phyloP scores from a whole-genome alignment of 1,284 basidiomycete genomes.

The Laetiporus sulphureus region DNA sequence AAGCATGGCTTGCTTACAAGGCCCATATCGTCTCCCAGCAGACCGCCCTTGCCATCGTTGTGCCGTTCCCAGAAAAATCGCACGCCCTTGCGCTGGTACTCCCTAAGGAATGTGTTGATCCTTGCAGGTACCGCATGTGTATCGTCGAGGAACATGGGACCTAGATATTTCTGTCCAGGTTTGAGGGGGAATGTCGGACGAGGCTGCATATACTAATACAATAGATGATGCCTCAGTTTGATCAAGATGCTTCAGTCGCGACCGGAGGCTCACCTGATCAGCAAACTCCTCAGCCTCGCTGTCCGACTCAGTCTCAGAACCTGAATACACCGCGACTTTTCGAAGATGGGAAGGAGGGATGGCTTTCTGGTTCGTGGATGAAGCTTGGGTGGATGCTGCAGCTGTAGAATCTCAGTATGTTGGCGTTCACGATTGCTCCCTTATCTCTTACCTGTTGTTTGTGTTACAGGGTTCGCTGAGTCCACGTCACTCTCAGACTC shows the following conservation, averaged over 20 bases:
- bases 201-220: constrained; percentile 23
- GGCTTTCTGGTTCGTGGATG: no score
- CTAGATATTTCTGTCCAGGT: constrained; percentile 33
- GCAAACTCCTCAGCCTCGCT: constrained; percentile 1
- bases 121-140: constrained; percentile 51
- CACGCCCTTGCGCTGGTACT: constrained; percentile 81
- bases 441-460: no score
- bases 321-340: constrained; percentile 5
- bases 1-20: constrained; percentile 55
- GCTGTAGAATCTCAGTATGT: no score
- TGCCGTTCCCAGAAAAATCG: constrained; percentile 70
- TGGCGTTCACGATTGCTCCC: no score
- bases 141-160: constrained; percentile 29
- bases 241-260: no score
- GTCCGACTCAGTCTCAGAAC: constrained; percentile 15
- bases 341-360: no score
- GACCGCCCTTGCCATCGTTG: constrained; percentile 53
- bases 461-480: no score
- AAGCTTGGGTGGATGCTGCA: no score
- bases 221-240: no score
- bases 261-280: no score
- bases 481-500: constrained; percentile 11
- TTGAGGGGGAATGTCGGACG: constrained; percentile 49
- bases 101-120: constrained; percentile 76
- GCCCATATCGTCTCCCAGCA: constrained; percentile 90